A percentile compares a stretch with the other conserved stretches of the same genome.
Evolutionary conservation across 805 yeast genomes (phyloP).

Genomic region (Starmerella ratchasimensis): DNA sequence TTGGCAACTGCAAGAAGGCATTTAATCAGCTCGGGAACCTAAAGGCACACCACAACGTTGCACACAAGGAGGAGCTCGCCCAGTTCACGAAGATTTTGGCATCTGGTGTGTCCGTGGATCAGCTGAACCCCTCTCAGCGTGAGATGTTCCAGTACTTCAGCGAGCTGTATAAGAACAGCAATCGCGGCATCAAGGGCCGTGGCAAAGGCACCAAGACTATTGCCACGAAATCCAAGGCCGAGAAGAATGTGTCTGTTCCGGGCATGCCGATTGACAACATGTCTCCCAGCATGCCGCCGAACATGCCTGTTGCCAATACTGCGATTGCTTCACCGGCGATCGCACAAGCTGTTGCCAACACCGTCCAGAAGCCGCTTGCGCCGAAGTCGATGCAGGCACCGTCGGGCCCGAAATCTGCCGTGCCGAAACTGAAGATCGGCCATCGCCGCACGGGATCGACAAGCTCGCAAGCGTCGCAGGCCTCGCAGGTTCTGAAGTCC

Average conservation of each 20-base stretch:
- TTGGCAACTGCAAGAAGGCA: slow-evolving; percentile 69
- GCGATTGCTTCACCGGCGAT: too few species aligned
- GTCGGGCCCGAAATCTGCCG: too few species aligned
- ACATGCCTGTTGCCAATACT: not conserved
- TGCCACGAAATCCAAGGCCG: not conserved
- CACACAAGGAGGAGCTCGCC: slow-evolving; percentile 61
- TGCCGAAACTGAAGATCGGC: too few species aligned
- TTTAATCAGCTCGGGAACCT: slow-evolving; percentile 87
- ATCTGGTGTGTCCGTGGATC: slow-evolving; percentile 20
- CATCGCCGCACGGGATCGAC: too few species aligned
- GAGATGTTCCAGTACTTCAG: slow-evolving; percentile 66
- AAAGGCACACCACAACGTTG: slow-evolving; percentile 86
- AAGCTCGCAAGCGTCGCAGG: too few species aligned
- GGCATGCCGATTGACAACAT: not conserved
- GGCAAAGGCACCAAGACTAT: slow-evolving; percentile 40
- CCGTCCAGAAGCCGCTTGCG: too few species aligned
- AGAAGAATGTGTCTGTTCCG: too few species aligned
- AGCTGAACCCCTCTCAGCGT: slow-evolving; percentile 48
- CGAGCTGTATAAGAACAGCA: slow-evolving; percentile 70
- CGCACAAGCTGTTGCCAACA: too few species aligned
- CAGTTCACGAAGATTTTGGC: slow-evolving; percentile 41
- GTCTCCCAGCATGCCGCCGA: not conserved
- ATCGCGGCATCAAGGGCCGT: slow-evolving; percentile 83
- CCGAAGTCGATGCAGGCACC: too few species aligned
- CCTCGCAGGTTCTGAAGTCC: too few species aligned